A percentile compares a stretch with the other conserved stretches of the same genome.
These are phyloP conservation scores for Thuja plicata DNA, from an alignment of 83 land plant genomes.

Conservation along the genomic window DNA sequence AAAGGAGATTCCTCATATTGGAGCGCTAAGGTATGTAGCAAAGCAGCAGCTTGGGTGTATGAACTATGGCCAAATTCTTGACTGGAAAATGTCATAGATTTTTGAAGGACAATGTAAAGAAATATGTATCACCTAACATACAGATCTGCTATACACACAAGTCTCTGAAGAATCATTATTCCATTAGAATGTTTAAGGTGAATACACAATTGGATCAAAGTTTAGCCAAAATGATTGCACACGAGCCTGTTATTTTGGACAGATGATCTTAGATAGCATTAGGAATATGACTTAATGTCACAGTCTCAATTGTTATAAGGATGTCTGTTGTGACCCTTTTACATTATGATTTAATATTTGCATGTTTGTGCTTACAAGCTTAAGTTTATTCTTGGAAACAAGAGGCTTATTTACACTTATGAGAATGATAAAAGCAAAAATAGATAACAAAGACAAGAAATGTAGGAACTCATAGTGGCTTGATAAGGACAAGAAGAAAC, in stretches of 20 bases:
- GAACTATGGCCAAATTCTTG: background rate
- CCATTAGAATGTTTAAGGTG: background rate
- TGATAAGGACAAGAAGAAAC: background rate
- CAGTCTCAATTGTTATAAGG: background rate
- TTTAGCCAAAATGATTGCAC: background rate
- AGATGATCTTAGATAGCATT: background rate
- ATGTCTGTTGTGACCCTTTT: background rate
- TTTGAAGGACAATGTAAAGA: background rate
- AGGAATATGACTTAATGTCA: background rate
- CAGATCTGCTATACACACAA: background rate
- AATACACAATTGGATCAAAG: background rate
- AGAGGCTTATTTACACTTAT: background rate
- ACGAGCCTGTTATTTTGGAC: background rate
- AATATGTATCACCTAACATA: background rate
- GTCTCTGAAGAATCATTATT: background rate
- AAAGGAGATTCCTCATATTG: background rate
- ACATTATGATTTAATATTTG: background rate
- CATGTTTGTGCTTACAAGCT: background rate
- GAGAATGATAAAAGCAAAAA: background rate
- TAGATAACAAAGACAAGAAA: background rate
- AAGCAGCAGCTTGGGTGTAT: background rate
- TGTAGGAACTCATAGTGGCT: background rate
- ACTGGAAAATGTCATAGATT: background rate
- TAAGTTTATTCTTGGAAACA: background rate
- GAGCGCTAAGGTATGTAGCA: background rate